Evolutionary conservation across 768 basidiomycete species (phyloP).

Genomic region (Leccinum imitatum): DNA sequence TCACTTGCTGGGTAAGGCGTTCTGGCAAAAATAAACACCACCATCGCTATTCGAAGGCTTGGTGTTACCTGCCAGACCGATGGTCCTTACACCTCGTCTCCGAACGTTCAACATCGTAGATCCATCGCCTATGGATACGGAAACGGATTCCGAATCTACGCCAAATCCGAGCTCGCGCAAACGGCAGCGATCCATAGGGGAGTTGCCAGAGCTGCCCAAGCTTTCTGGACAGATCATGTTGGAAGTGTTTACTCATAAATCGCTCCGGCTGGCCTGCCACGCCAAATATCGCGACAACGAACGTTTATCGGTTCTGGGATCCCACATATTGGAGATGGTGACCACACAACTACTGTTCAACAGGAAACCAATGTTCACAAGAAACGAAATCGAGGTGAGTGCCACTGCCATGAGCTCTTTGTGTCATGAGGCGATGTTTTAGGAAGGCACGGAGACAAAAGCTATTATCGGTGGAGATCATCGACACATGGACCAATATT

Average conservation of each 20-base stretch:
- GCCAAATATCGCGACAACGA: constrained; percentile 55
- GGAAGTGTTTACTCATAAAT: constrained; percentile 69
- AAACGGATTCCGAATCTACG: constrained; percentile 26
- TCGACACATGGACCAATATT: constrained; percentile 38
- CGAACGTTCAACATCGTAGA: constrained; percentile 35
- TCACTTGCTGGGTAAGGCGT: constrained; percentile 16
- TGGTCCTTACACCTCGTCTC: constrained; percentile 37
- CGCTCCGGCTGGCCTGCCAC: constrained; percentile 47
- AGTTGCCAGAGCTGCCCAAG: constrained; percentile 47
- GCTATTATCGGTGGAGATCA: constrained; percentile 33
- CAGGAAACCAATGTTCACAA: constrained; percentile 50
- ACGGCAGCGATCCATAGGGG: constrained; percentile 36
- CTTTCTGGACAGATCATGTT: constrained; percentile 55
- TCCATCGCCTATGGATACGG: constrained; percentile 35
- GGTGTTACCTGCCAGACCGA: constrained; percentile 19
- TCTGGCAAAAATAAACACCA: constrained; percentile 21
- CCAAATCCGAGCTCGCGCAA: constrained; percentile 34
- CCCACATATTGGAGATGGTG: constrained; percentile 44
- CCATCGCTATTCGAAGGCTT: constrained; percentile 8
- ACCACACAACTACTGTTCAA: constrained; percentile 49
- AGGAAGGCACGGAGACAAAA: constrained; percentile 26
- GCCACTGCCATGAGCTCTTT: constrained; percentile 11
- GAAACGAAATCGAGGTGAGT: constrained; percentile 52
- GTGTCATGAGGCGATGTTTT: constrained; percentile 24
- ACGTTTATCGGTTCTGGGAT: constrained; percentile 52